phyloP scores from a whole-genome alignment of 208 protist genomes.

The Leishmania lainsoni region DNA sequence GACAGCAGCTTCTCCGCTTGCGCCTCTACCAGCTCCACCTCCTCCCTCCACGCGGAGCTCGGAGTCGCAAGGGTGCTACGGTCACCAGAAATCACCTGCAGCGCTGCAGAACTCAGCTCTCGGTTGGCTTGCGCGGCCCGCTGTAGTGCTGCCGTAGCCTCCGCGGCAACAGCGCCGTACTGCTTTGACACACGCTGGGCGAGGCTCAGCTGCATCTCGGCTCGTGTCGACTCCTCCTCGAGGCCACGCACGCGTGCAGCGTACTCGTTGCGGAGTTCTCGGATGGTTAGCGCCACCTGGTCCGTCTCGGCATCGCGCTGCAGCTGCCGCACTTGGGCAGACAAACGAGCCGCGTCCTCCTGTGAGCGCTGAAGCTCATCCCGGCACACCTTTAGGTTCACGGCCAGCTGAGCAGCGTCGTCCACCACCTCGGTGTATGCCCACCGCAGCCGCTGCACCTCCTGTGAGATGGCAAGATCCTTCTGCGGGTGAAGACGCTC shows the following conservation, averaged over 20 bases:
- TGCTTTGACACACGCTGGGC: slow-evolving; percentile 23
- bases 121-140: slow-evolving; percentile 23
- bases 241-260: slow-evolving; percentile 41
- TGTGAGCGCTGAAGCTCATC: slow-evolving; percentile 44
- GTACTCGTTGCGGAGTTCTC: slow-evolving; percentile 60
- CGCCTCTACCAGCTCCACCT: slow-evolving; percentile 13
- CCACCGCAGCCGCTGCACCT: slow-evolving; percentile 61
- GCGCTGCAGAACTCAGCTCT: slow-evolving; percentile 10
- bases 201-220: slow-evolving; percentile 39
- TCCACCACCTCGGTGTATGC: slow-evolving; percentile 72
- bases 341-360: slow-evolving; percentile 21
- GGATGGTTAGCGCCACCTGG: slow-evolving; percentile 56
- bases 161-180: slow-evolving; percentile 16
- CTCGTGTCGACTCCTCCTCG: slow-evolving; percentile 31
- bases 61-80: neutral
- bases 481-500: slow-evolving; percentile 56
- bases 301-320: slow-evolving; percentile 62
- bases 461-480: slow-evolving; percentile 35
- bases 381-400: slow-evolving; percentile 56
- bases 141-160: slow-evolving; percentile 34
- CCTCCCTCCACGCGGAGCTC: slow-evolving; percentile 1
- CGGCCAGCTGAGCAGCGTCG: slow-evolving; percentile 73
- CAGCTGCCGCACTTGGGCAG: slow-evolving; percentile 40
- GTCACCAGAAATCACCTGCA: neutral
- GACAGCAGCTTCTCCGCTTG: slow-evolving; percentile 19